Evolutionary conservation across 1,284 basidiomycete genomes (phyloP).

Genomic region (Somion occarium): DNA sequence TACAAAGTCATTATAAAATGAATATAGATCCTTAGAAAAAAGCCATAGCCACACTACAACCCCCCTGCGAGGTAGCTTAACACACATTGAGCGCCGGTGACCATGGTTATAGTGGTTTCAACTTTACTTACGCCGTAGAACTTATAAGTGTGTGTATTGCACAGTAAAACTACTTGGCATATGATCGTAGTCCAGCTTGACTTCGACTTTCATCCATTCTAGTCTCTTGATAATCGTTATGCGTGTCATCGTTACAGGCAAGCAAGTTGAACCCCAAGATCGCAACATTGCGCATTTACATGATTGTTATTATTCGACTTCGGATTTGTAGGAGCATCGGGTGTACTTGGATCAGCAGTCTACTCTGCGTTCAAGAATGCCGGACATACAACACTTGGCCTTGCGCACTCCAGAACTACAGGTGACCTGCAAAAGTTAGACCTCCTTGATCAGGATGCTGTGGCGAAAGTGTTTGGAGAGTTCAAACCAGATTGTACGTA

Average conservation of each 20-base stretch:
- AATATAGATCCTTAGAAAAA: too few relatives aligned
- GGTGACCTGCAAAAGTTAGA: slow-evolving; percentile 55
- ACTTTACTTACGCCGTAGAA: too few relatives aligned
- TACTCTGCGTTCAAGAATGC: slow-evolving; percentile 51
- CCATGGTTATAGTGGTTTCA: too few relatives aligned
- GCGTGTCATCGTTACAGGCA: slow-evolving; percentile 51
- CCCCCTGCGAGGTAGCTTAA: too few relatives aligned
- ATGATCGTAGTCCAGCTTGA: too few relatives aligned
- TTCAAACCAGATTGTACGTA: slow-evolving; percentile 63
- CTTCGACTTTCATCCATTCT: background rate
- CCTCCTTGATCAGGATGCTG: slow-evolving; percentile 47
- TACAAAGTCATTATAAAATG: too few relatives aligned
- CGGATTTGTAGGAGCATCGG: slow-evolving; percentile 60
- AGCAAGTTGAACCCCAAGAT: slow-evolving; percentile 5
- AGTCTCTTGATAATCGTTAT: slow-evolving; percentile 4
- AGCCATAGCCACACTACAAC: too few relatives aligned
- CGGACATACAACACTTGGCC: slow-evolving; percentile 45
- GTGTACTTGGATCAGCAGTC: slow-evolving; percentile 68
- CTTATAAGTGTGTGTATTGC: too few relatives aligned
- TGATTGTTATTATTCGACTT: background rate
- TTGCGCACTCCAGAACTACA: slow-evolving; percentile 58
- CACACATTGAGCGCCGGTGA: too few relatives aligned
- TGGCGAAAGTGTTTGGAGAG: slow-evolving; percentile 44
- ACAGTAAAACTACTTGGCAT: too few relatives aligned
- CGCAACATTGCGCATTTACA: slow-evolving; percentile 3